A percentile compares a stretch with the other conserved stretches of the same genome.
These are phyloP conservation scores for Quercus berberidifolia DNA, from an alignment of 306 rosid species.

Conservation along the genomic window DNA sequence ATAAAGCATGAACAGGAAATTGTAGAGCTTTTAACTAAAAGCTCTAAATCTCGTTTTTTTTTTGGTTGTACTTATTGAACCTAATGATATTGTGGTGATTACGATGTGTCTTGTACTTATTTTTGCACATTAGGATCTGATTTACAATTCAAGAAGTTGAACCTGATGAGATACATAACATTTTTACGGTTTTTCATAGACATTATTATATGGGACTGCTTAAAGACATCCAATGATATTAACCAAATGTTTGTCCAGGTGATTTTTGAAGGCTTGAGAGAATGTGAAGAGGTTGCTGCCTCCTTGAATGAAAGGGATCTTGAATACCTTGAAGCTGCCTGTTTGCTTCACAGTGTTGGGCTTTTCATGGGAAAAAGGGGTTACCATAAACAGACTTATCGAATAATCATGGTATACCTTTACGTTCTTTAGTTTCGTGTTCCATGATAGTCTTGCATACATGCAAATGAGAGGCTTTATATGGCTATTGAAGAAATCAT, in stretches of 20 bases:
- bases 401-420: conserved; percentile 26
- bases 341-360: conserved; percentile 40
- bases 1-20: too few relatives aligned
- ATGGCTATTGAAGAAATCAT: neutral
- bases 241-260: conserved; percentile 23
- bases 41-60: too few relatives aligned
- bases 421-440: neutral
- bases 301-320: conserved; percentile 29
- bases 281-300: conserved; percentile 13
- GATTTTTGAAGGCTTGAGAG: conserved; percentile 30
- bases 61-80: too few relatives aligned
- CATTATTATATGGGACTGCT: neutral
- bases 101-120: neutral
- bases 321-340: conserved; percentile 40
- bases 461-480: neutral
- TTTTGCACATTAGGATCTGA: neutral
- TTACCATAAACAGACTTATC: conserved; percentile 32
- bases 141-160: neutral
- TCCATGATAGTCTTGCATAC: neutral
- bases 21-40: too few relatives aligned
- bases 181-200: neutral
- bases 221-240: neutral
- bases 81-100: neutral
- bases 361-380: conserved; percentile 26
- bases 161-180: neutral